Evolutionary conservation across 2,329 filamentous ascomycete genomes (phyloP).

Genomic region (Trichoderma atroviride): DNA sequence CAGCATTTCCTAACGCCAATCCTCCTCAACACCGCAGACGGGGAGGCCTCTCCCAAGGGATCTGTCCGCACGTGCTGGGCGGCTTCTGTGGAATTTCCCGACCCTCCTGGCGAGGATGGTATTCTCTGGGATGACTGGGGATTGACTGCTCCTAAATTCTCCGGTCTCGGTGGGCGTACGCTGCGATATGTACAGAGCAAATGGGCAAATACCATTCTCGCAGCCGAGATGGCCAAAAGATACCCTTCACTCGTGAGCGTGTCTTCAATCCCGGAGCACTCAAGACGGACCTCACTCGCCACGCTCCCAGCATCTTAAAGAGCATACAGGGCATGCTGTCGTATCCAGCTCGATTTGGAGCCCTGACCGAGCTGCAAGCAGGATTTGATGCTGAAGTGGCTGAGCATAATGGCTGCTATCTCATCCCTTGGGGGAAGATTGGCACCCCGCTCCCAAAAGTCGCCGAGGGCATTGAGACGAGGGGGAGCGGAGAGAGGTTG

Average conservation of each 20-base stretch:
- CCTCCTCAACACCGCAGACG: conserved; percentile 39
- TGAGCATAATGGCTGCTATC: neutral
- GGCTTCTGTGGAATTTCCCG: conserved; percentile 6
- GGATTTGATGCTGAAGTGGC: conserved; percentile 30
- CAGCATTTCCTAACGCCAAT: conserved; percentile 33
- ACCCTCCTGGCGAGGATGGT: conserved; percentile 35
- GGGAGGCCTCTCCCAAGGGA: neutral
- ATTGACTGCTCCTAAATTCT: neutral
- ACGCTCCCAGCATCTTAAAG: neutral
- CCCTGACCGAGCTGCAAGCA: conserved; percentile 50
- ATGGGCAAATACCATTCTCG: conserved; percentile 11
- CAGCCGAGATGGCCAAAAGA: conserved; percentile 20
- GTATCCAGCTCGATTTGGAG: conserved; percentile 39
- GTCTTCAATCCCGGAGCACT: conserved; percentile 10
- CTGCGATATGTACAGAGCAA: conserved; percentile 18
- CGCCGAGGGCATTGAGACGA: conserved; percentile 5
- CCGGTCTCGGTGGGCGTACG: conserved; percentile 30
- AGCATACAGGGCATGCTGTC: conserved; percentile 7
- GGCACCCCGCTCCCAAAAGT: neutral
- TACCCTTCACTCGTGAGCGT: conserved; percentile 30
- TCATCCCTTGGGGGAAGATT: neutral
- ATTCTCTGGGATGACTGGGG: conserved; percentile 36
- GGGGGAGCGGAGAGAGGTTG: conserved; percentile 3
- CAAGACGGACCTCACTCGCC: conserved; percentile 11
- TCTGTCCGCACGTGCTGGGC: neutral